Percentiles rank a stretch among this genome's conserved stretches.
These are phyloP conservation scores for Hypoxylon lienhwacheense DNA, from an alignment of 495 filamentous ascomycete species.

Conservation along the genomic window DNA sequence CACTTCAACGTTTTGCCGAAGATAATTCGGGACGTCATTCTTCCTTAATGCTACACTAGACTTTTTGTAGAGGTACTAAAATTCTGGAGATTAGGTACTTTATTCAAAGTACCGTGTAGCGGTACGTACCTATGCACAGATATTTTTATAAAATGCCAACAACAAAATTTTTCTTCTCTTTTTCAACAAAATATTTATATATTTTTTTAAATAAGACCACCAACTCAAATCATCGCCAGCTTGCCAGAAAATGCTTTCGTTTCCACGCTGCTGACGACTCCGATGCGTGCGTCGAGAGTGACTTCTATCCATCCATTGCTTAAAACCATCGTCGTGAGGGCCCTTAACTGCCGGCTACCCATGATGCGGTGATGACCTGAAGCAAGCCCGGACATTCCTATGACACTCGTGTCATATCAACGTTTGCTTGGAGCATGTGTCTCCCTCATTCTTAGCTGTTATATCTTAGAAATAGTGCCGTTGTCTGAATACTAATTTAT, in stretches of 20 bases:
- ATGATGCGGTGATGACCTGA: conserved; percentile 99
- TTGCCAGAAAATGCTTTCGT: conserved; percentile 44
- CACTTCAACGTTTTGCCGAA: conserved; percentile 19
- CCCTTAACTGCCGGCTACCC: conserved; percentile 71
- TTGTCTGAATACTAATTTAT: too few relatives aligned
- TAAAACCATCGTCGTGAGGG: conserved; percentile 99
- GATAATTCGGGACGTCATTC: conserved; percentile 23
- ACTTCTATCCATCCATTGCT: conserved; percentile 65
- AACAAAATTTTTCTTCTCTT: conserved; percentile 29
- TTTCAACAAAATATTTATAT: conserved; percentile 56
- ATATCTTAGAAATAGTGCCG: too few relatives aligned
- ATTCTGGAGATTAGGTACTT: too few relatives aligned
- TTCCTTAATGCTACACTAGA: background rate
- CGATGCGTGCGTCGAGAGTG: conserved; percentile 86
- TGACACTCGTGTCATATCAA: too few relatives aligned
- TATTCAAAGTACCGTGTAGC: too few relatives aligned
- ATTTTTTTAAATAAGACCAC: too few relatives aligned
- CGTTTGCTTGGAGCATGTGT: too few relatives aligned
- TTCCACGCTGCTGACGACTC: conserved; percentile 79
- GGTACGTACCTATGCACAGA: too few relatives aligned
- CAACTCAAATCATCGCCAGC: conserved; percentile 92
- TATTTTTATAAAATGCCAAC: too few relatives aligned
- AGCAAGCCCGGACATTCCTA: conserved; percentile 55
- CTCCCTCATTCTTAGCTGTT: too few relatives aligned
- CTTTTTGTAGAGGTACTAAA: too few relatives aligned